Evolutionary conservation across 2,329 filamentous ascomycete species (phyloP), one percentile per base, ranked within the genome.

Genomic region (Phoma sp.): DNA sequence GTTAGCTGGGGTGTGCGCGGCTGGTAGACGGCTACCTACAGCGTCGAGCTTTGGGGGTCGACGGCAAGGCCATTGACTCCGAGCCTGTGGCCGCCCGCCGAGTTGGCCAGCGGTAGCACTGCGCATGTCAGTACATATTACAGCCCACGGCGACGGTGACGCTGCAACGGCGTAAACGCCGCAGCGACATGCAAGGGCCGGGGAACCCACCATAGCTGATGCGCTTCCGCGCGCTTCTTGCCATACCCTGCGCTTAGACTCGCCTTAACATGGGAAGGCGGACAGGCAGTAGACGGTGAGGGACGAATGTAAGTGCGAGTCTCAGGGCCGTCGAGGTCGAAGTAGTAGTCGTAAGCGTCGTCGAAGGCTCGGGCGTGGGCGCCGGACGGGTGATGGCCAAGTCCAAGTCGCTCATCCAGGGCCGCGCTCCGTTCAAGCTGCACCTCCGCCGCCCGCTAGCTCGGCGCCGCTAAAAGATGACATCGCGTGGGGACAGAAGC

Each of bases 61-160:
- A 97, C 88, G 47, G 91, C 91, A 57, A 99, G 85, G 59, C 93
- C 93, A 81, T 98, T 97, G 66, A 99, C 91, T 61, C 95, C 95
- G 52, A 98, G 86, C 67, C 93, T 84, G 80, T 99, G 95, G 53
- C 93, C 93, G 63, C 91, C 91, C 14, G 86, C 83, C 54, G 86
- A 86, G 75, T 89, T 87, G 58, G 87, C 86, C 66, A 90, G 85
- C 68, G 88, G 88, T 63, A 91, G 83, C 76, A 91, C 87, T 89
- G 68, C 57, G 59, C 41, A 38, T 29, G 56, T 47, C 22, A 47
- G n/a, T 11, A 45, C 22, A 8, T n/a, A 4, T 18, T n/a, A 32
- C 14, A 42, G 22, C 22, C 18, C 18, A 11, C 32, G 13, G 39
- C 10, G 25, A 42, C 37, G 11, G 29, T 32, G 18, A 18, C 29